Percentiles rank a stretch among this genome's conserved stretches.
These are phyloP conservation scores for Penicillium dipodomyicola DNA, from an alignment of 495 filamentous ascomycete species.

Conservation along the genomic window DNA sequence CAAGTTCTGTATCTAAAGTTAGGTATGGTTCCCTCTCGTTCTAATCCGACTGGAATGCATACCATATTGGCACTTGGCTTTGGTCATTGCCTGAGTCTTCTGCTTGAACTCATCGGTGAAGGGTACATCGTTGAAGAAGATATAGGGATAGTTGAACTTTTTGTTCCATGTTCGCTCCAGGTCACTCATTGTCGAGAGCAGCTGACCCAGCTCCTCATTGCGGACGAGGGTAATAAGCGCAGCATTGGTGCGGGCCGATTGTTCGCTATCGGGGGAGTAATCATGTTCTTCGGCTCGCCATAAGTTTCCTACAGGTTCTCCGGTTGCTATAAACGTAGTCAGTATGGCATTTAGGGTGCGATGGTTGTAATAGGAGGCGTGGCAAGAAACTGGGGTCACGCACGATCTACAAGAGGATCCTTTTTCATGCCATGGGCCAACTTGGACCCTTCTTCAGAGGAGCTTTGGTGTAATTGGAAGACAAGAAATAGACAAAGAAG, in stretches of 20 bases:
- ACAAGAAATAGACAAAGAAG: slow-evolving; percentile 72
- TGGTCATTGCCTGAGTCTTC: slow-evolving; percentile 71
- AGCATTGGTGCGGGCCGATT: slow-evolving; percentile 83
- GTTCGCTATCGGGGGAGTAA: slow-evolving; percentile 69
- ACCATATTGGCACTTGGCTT: slow-evolving; percentile 84
- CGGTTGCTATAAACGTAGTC: slow-evolving; percentile 55
- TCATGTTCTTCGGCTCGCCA: slow-evolving; percentile 63
- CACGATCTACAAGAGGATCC: slow-evolving; percentile 85
- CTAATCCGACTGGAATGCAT: slow-evolving; percentile 17
- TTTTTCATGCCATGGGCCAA: slow-evolving; percentile 53
- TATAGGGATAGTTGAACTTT: slow-evolving; percentile 99
- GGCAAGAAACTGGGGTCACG: slow-evolving; percentile 28
- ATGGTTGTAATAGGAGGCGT: slow-evolving; percentile 5
- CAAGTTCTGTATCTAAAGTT: slow-evolving; percentile 55
- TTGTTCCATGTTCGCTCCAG: slow-evolving; percentile 94
- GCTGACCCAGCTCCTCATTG: slow-evolving; percentile 79
- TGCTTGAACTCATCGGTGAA: slow-evolving; percentile 92
- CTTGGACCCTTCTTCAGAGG: slow-evolving; percentile 34
- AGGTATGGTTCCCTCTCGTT: slow-evolving; percentile 14
- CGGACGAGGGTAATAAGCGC: slow-evolving; percentile 89
- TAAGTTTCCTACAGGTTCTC: slow-evolving; percentile 75
- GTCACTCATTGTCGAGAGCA: slow-evolving; percentile 84
- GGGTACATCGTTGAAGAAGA: slow-evolving; percentile 94
- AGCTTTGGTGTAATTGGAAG: slow-evolving; percentile 62
- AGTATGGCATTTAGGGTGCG: slow-evolving; percentile 6